Conservation (phyloP, 352 stramenopile genomes). For the Globisporangium okanoganense region DNA sequence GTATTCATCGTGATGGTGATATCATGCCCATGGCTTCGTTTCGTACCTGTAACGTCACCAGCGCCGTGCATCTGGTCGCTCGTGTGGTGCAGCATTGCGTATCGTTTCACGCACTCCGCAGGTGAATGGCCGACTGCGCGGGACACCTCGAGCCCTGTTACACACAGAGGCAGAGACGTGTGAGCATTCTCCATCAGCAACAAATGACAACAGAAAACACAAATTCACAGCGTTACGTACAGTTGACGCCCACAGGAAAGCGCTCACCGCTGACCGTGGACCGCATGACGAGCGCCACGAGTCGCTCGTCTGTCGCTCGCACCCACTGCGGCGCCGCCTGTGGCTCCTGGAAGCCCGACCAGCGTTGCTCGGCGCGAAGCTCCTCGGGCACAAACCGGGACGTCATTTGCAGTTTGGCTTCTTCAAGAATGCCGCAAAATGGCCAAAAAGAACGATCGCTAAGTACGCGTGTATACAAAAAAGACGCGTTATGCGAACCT, state of each 20-base stretch:
- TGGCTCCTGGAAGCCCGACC: slow-evolving; percentile 49
- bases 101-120: slow-evolving; percentile 81
- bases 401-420: not conserved
- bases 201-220: not conserved
- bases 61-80: not conserved
- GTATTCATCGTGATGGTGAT: not conserved
- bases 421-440: not conserved
- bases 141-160: slow-evolving; percentile 66
- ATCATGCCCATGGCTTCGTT: not conserved
- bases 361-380: slow-evolving; percentile 59
- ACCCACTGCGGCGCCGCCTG: slow-evolving; percentile 34
- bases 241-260: slow-evolving; percentile 83
- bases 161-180: not conserved
- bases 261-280: slow-evolving; percentile 70
- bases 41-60: not conserved
- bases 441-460: not conserved
- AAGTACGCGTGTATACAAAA: not conserved
- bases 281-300: slow-evolving; percentile 59
- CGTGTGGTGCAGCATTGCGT: slow-evolving; percentile 50
- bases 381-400: slow-evolving; percentile 27
- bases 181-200: not conserved
- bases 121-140: slow-evolving; percentile 49
- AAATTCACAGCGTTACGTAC: slow-evolving; percentile 29
- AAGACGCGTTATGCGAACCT: not conserved
- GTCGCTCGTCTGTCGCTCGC: slow-evolving; percentile 44